Conservation (phyloP, 2,329 filamentous ascomycete species). For the Cylindrodendrum hubeiense region DNA sequence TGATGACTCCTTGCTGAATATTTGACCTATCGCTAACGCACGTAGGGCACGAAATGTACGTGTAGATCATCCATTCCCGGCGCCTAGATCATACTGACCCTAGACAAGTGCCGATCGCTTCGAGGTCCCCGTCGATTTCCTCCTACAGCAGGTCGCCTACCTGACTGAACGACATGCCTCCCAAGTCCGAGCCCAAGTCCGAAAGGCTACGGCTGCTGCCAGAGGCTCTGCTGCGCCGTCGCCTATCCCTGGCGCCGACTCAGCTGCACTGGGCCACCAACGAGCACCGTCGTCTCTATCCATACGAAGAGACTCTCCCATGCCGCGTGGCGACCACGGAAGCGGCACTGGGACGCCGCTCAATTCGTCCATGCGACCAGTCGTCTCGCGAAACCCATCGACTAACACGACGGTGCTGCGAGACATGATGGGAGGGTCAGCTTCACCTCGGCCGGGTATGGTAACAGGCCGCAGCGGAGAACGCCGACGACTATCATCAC, state of each 20-base stretch:
- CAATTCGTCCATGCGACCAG: constrained; percentile 58
- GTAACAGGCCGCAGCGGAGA: constrained; percentile 45
- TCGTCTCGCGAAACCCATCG: constrained; percentile 61
- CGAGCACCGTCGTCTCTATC: constrained; percentile 67
- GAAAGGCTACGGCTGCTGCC: constrained; percentile 74
- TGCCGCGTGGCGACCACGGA: constrained; percentile 60
- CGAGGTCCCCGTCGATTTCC: constrained; percentile 86
- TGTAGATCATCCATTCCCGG: constrained; percentile 37
- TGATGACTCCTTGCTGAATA: constrained; percentile 5
- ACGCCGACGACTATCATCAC: constrained; percentile 58
- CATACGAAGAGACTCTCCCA: constrained; percentile 68
- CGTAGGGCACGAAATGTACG: constrained; percentile 82
- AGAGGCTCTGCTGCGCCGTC: constrained; percentile 69
- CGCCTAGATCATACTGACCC: constrained; percentile 37
- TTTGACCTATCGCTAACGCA: constrained; percentile 34
- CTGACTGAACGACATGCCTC: constrained; percentile 92
- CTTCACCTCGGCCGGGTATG: constrained; percentile 42
- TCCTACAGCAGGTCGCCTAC: constrained; percentile 94
- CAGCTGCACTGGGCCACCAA: constrained; percentile 50
- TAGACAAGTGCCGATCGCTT: constrained; percentile 76
- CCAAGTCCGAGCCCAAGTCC: constrained; percentile 91
- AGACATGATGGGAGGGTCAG: constrained; percentile 48
- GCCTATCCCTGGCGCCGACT: constrained; percentile 65
- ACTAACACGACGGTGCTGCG: constrained; percentile 58
- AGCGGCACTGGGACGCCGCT: constrained; percentile 58